Percentiles rank a stretch among this genome's conserved stretches.
phyloP scores from a whole-genome alignment of 768 basidiomycete species.

The Candolleomyces aberdarensis region DNA sequence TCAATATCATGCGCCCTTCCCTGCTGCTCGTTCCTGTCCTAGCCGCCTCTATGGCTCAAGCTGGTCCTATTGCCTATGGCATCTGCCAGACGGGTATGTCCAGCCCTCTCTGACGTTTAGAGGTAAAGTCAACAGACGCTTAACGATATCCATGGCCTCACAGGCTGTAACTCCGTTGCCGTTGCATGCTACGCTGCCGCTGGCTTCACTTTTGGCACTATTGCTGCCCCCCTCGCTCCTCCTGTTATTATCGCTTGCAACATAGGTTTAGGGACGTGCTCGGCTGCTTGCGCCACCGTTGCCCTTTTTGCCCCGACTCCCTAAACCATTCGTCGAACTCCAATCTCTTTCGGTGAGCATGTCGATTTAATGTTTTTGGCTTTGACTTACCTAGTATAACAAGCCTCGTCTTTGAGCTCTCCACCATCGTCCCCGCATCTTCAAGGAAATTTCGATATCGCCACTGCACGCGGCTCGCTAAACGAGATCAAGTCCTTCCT shows the following conservation, averaged over 20 bases:
- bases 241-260: slow-evolving; percentile 42
- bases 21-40: neutral
- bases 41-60: slow-evolving; percentile 8
- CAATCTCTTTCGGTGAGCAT: too few relatives aligned
- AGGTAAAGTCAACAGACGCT: too few relatives aligned
- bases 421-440: too few relatives aligned
- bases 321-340: slow-evolving; percentile 5
- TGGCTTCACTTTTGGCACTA: slow-evolving; percentile 40
- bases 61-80: slow-evolving; percentile 36
- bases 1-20: neutral
- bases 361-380: too few relatives aligned
- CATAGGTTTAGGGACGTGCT: slow-evolving; percentile 38
- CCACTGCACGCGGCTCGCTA: too few relatives aligned
- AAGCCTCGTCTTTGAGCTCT: too few relatives aligned
- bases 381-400: too few relatives aligned
- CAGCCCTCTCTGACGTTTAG: neutral
- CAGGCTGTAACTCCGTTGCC: slow-evolving; percentile 22
- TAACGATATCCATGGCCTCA: too few relatives aligned
- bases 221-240: slow-evolving; percentile 31
- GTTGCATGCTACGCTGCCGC: slow-evolving; percentile 44
- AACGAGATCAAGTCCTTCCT: too few relatives aligned
- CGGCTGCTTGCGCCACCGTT: slow-evolving; percentile 34
- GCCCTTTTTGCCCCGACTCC: slow-evolving; percentile 35
- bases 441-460: too few relatives aligned
- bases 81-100: slow-evolving; percentile 40